Evolutionary conservation across 139 green algal genomes (phyloP).

Genomic region (Chara braunii): DNA sequence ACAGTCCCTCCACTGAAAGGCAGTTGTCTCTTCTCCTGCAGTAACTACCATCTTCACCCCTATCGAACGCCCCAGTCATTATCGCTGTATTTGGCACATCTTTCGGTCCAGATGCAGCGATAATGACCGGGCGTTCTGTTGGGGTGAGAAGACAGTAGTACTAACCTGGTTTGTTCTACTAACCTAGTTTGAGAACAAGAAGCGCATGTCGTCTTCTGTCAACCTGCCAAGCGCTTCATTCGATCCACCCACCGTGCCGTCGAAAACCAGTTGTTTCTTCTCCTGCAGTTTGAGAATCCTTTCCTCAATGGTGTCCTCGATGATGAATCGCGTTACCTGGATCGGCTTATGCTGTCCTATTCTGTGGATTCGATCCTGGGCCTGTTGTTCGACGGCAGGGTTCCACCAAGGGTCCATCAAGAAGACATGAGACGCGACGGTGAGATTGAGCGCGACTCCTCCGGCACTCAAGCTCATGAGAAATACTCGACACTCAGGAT

Average conservation of each 20-base stretch:
- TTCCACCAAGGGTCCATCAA: constrained; percentile 75
- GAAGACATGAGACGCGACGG: constrained; percentile 59
- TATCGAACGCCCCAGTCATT: too few species aligned
- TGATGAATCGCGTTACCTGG: constrained; percentile 63
- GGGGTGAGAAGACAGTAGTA: too few species aligned
- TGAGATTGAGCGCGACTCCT: constrained; percentile 83
- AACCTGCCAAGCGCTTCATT: constrained; percentile 65
- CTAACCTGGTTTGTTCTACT: too few species aligned
- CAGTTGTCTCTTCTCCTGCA: too few species aligned
- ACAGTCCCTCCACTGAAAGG: too few species aligned
- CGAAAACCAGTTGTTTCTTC: constrained; percentile 84
- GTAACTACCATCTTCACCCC: too few species aligned
- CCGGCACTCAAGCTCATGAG: constrained; percentile 45
- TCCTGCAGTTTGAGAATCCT: constrained; percentile 87
- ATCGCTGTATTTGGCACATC: too few species aligned
- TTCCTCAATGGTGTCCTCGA: constrained; percentile 66
- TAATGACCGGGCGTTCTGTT: too few species aligned
- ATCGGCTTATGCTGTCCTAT: constrained; percentile 82
- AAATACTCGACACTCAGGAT: constrained; percentile 51
- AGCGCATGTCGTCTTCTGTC: constrained; percentile 82
- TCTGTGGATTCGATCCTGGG: constrained; percentile 47
- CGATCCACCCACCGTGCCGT: constrained; percentile 77
- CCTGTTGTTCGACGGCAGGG: constrained; percentile 43
- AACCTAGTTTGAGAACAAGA: constrained; percentile 73
- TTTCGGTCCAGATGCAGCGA: too few species aligned